phyloP scores from a whole-genome alignment of 768 basidiomycete genomes.

The Kwoniella europaea region DNA sequence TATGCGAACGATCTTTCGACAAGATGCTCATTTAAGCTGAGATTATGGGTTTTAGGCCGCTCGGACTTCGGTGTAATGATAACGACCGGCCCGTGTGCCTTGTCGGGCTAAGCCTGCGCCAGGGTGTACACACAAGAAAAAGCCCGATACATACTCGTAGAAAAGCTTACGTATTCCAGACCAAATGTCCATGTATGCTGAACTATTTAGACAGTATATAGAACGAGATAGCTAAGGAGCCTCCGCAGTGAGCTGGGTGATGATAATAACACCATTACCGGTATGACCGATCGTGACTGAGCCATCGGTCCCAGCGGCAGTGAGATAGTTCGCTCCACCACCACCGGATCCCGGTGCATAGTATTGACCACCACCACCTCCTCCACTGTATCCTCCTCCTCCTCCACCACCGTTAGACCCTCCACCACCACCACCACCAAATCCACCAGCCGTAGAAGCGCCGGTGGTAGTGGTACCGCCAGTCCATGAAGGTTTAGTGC shows the following conservation, averaged over 20 bases:
- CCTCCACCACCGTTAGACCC: background rate
- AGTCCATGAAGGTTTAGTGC: background rate
- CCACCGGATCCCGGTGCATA: background rate
- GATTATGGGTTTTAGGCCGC: background rate
- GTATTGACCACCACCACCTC: background rate
- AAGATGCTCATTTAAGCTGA: background rate
- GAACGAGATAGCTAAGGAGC: background rate
- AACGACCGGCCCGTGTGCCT: background rate
- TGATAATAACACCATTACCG: conserved; percentile 7
- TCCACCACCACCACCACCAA: conserved; percentile 5
- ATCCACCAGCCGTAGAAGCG: background rate
- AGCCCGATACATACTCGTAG: background rate
- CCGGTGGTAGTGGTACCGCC: background rate
- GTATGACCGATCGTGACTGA: background rate
- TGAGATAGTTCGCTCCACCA: background rate
- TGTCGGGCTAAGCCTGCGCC: background rate
- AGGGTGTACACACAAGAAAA: background rate
- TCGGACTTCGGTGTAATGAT: background rate
- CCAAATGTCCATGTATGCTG: background rate
- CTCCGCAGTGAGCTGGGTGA: background rate
- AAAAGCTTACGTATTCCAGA: background rate
- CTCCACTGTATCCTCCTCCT: background rate
- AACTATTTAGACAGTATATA: background rate
- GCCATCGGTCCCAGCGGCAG: background rate
- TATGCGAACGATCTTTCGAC: too few species aligned